A percentile compares a stretch with the other conserved stretches of the same genome.
These are phyloP conservation scores for Aspergillus baeticus DNA, from an alignment of 495 filamentous ascomycete genomes.

Conservation along the genomic window DNA sequence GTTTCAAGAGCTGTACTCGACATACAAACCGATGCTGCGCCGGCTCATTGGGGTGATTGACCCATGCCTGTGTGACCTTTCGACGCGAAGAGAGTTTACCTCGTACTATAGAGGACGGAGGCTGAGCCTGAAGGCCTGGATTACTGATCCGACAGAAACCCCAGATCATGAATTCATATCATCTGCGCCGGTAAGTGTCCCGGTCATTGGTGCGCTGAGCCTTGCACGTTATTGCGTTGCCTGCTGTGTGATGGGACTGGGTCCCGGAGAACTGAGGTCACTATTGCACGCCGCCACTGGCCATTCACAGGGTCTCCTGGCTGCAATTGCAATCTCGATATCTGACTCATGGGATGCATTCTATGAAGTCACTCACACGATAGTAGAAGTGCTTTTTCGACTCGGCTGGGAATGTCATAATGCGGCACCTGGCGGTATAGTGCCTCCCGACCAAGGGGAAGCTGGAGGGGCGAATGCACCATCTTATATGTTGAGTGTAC, in stretches of 20 bases:
- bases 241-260: slow-evolving; percentile 23
- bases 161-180: slow-evolving; percentile 22
- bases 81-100: slow-evolving; percentile 2
- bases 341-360: slow-evolving; percentile 32
- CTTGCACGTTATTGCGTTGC: slow-evolving; percentile 29
- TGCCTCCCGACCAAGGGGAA: not conserved
- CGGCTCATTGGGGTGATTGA: slow-evolving; percentile 14
- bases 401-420: slow-evolving; percentile 24
- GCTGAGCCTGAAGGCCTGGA: slow-evolving; percentile 24
- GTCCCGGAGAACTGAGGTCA: slow-evolving; percentile 25
- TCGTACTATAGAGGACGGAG: slow-evolving; percentile 10
- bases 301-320: slow-evolving; percentile 33
- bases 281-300: slow-evolving; percentile 26
- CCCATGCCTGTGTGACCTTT: slow-evolving; percentile 18
- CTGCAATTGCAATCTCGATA: slow-evolving; percentile 23
- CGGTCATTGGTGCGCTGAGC: slow-evolving; percentile 27
- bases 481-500: slow-evolving; percentile 22
- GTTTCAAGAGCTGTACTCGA: slow-evolving; percentile 18
- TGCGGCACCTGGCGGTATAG: slow-evolving; percentile 11
- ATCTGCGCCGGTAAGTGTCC: slow-evolving; percentile 33
- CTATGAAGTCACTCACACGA: slow-evolving; percentile 7
- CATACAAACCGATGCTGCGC: slow-evolving; percentile 21
- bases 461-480: not conserved
- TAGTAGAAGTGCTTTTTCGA: slow-evolving; percentile 17
- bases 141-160: slow-evolving; percentile 11